These are phyloP conservation scores for Abelmoschus esculentus DNA, from an alignment of 345 rosid species.

Conservation along the genomic window DNA sequence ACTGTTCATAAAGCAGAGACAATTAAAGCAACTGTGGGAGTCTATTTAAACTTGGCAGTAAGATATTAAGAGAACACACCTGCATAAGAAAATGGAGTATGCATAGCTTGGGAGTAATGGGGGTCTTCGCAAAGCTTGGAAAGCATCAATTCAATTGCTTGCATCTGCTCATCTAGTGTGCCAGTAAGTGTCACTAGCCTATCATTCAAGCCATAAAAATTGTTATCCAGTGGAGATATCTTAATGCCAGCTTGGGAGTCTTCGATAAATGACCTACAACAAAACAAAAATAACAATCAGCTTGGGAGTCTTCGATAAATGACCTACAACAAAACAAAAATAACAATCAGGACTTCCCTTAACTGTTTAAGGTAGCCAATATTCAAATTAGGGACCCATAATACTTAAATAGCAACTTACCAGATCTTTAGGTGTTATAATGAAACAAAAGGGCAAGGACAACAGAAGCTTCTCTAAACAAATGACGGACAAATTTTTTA, in stretches of 20 bases:
- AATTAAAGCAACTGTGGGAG: not conserved
- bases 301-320: slow-evolving; percentile 91
- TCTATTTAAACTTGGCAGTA: not conserved
- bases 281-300: slow-evolving; percentile 28
- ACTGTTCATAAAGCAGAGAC: slow-evolving; percentile 1
- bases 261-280: slow-evolving; percentile 85
- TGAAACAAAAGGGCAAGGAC: not conserved
- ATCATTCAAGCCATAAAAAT: slow-evolving; percentile 81
- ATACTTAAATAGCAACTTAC: not conserved
- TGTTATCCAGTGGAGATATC: slow-evolving; percentile 84
- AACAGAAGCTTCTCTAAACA: not conserved
- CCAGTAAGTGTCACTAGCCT: slow-evolving; percentile 89
- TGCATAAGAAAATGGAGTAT: slow-evolving; percentile 83
- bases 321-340: slow-evolving; percentile 50
- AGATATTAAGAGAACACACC: slow-evolving; percentile 39
- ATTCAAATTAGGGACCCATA: not conserved
- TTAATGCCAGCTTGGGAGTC: slow-evolving; percentile 93
- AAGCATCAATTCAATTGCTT: slow-evolving; percentile 78
- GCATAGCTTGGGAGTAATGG: slow-evolving; percentile 74
- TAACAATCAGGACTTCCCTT: slow-evolving; percentile 15
- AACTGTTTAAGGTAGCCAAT: not conserved
- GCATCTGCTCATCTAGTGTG: slow-evolving; percentile 82
- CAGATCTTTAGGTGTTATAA: not conserved
- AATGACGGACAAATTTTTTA: not conserved
- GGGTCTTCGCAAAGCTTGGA: slow-evolving; percentile 80